Evolutionary conservation across 75 land plant species (phyloP), one percentile per base, ranked within the genome.

Genomic region (Pseudotsuga menziesii): DNA sequence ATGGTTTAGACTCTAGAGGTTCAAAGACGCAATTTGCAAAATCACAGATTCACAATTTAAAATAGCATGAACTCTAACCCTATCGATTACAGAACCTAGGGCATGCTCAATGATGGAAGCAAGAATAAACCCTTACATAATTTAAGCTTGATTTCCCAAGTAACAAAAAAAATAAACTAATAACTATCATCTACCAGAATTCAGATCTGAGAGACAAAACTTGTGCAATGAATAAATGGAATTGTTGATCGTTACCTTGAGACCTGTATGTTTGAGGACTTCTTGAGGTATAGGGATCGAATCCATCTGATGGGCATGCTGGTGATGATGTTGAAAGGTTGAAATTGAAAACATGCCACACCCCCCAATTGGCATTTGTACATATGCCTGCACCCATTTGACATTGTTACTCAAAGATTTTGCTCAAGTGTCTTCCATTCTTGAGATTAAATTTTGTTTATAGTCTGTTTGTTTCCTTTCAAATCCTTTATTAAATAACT

Each of bases 211-310:
- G 29, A 26, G 35, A 20, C 12, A 29, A 64, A 36, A 64, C 5
- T 29, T 32, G 19, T 15, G 17, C 4, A 0, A 3, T 4, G 20
- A 39, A 2, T 6, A 67, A 36, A 19, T 20, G 41, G 23, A 8
- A 41, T 20, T 69, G 20, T 41, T 5, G 8, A 69, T 39, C 12
- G 16, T 39, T 69, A 69, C 72, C 72, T 19, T 17, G 20, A 36
- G 19, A 19, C 16, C 72, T 22, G 48, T 44, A 9, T 41, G 41
- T 69, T 69, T 11, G 72, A 69, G 72, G 13, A 69, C 72, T 69
- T 69, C 23, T 41, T 69, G 39, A 20, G 72, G 52, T 39, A 69
- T 22, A n/a, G 72, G 23, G 35, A 64, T 64, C 39, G 69, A 64
- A 11, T 64, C 39, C 16, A 16, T 15, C 35, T 7, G 25, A 11